These are phyloP conservation scores for Heliosperma pusillum DNA, from an alignment of 148 eudicot species.

Conservation along the genomic window DNA sequence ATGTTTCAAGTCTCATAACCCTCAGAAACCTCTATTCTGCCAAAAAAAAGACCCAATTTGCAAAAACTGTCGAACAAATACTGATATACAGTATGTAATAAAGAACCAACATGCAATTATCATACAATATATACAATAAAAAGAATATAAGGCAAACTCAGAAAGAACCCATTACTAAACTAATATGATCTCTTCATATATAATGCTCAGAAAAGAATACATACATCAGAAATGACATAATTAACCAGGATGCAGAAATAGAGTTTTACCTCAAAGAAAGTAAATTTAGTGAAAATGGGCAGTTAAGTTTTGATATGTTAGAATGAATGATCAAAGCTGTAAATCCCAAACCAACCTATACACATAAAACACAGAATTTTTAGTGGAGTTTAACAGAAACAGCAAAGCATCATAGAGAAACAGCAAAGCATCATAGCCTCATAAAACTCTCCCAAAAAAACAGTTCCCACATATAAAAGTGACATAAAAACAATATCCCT, in stretches of 20 bases:
- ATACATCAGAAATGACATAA: neutral
- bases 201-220: neutral
- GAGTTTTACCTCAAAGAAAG: slow-evolving; percentile 30
- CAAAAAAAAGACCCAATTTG: neutral
- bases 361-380: slow-evolving; percentile 16
- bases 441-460: slow-evolving; percentile 22
- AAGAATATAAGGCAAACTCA: slow-evolving; percentile 2
- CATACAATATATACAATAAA: slow-evolving; percentile 15
- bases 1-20: neutral
- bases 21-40: slow-evolving; percentile 12
- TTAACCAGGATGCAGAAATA: slow-evolving; percentile 12
- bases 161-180: slow-evolving; percentile 11
- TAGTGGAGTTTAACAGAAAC: slow-evolving; percentile 27
- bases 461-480: slow-evolving; percentile 21
- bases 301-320: neutral
- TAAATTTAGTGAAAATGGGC: slow-evolving; percentile 2
- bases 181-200: neutral
- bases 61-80: neutral
- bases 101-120: slow-evolving; percentile 25
- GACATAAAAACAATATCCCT: slow-evolving; percentile 24
- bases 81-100: neutral
- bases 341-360: neutral
- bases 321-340: slow-evolving; percentile 25
- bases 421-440: slow-evolving; percentile 51
- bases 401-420: slow-evolving; percentile 41